Conservation (phyloP, 1,139 yeast species). For the Yamadazyma triangularis region DNA sequence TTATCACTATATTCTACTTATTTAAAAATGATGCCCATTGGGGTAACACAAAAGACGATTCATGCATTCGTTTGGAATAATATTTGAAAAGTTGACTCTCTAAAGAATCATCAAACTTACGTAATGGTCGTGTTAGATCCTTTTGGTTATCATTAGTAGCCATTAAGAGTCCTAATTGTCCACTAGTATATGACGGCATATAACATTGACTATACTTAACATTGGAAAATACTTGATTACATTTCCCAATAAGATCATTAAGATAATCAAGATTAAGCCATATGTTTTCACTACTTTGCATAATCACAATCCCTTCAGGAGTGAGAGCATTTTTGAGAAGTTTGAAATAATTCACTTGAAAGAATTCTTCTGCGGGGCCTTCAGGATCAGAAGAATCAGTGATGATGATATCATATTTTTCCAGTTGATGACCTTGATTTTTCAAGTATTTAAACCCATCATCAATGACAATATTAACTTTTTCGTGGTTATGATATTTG, state of each 20-base stretch:
- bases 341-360: slow-evolving; percentile 77
- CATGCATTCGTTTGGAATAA: slow-evolving; percentile 70
- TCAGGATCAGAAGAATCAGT: slow-evolving; percentile 98
- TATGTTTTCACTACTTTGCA: slow-evolving; percentile 88
- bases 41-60: slow-evolving; percentile 80
- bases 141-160: slow-evolving; percentile 60
- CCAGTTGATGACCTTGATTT: slow-evolving; percentile 16
- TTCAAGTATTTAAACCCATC: slow-evolving; percentile 86
- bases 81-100: slow-evolving; percentile 60
- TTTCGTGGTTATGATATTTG: slow-evolving; percentile 62
- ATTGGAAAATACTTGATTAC: slow-evolving; percentile 67
- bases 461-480: slow-evolving; percentile 68
- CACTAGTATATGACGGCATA: slow-evolving; percentile 95
- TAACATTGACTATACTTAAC: slow-evolving; percentile 83
- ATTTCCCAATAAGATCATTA: slow-evolving; percentile 53
- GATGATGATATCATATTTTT: slow-evolving; percentile 76
- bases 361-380: slow-evolving; percentile 95
- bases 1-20: background rate
- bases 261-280: slow-evolving; percentile 82
- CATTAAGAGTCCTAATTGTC: slow-evolving; percentile 85
- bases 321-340: slow-evolving; percentile 65
- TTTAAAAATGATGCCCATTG: slow-evolving; percentile 79
- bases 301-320: slow-evolving; percentile 74
- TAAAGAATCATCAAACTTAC: slow-evolving; percentile 37
- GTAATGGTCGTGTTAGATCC: slow-evolving; percentile 52